These are phyloP conservation scores for Nyssa sinensis DNA, from an alignment of 148 eudicot species.

Conservation along the genomic window DNA sequence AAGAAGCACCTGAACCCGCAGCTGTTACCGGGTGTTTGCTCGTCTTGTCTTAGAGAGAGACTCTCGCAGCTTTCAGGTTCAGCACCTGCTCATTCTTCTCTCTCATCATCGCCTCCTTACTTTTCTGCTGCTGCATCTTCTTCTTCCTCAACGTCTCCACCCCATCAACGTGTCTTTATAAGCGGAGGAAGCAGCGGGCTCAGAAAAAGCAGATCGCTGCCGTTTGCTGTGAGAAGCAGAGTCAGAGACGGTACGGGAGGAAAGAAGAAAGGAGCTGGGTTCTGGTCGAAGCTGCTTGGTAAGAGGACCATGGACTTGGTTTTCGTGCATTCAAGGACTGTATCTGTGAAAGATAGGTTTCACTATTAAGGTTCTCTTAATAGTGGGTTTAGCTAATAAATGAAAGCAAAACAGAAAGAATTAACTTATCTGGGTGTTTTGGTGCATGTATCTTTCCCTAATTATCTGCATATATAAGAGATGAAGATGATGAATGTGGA, in stretches of 20 bases:
- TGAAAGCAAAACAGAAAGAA: background rate
- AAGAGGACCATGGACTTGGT: slow-evolving; percentile 46
- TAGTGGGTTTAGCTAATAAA: background rate
- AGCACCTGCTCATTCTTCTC: background rate
- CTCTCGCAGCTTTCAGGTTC: slow-evolving; percentile 14
- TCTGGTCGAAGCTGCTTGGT: slow-evolving; percentile 55
- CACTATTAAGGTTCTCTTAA: background rate
- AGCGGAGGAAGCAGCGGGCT: slow-evolving; percentile 8
- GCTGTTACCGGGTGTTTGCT: slow-evolving; percentile 40
- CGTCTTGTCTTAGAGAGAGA: slow-evolving; percentile 35
- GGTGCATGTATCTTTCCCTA: too few species aligned
- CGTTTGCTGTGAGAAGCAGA: slow-evolving; percentile 15
- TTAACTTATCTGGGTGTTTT: too few species aligned
- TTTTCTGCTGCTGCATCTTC: slow-evolving; percentile 5
- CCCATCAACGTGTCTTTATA: slow-evolving; percentile 5
- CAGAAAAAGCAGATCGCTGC: slow-evolving; percentile 39
- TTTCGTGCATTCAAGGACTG: slow-evolving; percentile 26
- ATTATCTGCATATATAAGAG: too few species aligned
- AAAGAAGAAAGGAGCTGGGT: slow-evolving; percentile 44
- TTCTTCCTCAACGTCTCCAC: slow-evolving; percentile 2
- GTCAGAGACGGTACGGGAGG: background rate
- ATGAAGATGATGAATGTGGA: background rate
- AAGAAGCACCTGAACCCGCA: slow-evolving; percentile 28
- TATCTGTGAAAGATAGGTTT: background rate
- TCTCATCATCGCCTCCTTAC: slow-evolving; percentile 4